Evolutionary conservation across 2,329 filamentous ascomycete species (phyloP).

Genomic region (Hypoxylon sp.): DNA sequence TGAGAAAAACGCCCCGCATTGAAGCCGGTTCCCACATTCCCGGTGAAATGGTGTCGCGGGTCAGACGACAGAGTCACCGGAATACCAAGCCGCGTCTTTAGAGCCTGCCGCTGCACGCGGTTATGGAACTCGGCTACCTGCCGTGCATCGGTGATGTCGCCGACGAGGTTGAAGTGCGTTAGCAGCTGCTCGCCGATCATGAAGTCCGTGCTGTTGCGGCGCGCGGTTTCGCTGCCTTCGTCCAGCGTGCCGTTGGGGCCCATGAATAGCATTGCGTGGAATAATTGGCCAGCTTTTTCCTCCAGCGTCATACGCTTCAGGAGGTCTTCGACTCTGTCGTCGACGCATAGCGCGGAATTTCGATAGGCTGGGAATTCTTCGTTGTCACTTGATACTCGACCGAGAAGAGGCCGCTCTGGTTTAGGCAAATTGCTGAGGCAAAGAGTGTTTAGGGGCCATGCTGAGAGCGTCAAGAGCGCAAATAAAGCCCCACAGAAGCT

Average conservation of each 20-base stretch:
- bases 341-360: slow-evolving; percentile 51
- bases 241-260: slow-evolving; percentile 50
- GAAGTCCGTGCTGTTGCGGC: slow-evolving; percentile 52
- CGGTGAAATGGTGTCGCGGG: slow-evolving; percentile 62
- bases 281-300: slow-evolving; percentile 65
- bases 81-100: slow-evolving; percentile 64
- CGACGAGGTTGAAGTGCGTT: slow-evolving; percentile 65
- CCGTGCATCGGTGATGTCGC: slow-evolving; percentile 58
- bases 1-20: slow-evolving; percentile 62
- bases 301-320: slow-evolving; percentile 62
- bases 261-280: slow-evolving; percentile 57
- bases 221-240: slow-evolving; percentile 13
- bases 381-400: neutral
- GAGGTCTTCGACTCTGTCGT: slow-evolving; percentile 64
- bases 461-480: slow-evolving; percentile 25
- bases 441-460: slow-evolving; percentile 16
- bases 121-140: slow-evolving; percentile 59
- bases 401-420: neutral
- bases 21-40: slow-evolving; percentile 61
- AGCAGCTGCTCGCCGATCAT: slow-evolving; percentile 56
- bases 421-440: slow-evolving; percentile 2
- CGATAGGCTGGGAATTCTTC: slow-evolving; percentile 26
- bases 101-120: slow-evolving; percentile 59
- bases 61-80: slow-evolving; percentile 65
- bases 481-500: slow-evolving; percentile 10